Evolutionary conservation across 2,329 filamentous ascomycete genomes (phyloP).

Genomic region (Cercospora sp.): DNA sequence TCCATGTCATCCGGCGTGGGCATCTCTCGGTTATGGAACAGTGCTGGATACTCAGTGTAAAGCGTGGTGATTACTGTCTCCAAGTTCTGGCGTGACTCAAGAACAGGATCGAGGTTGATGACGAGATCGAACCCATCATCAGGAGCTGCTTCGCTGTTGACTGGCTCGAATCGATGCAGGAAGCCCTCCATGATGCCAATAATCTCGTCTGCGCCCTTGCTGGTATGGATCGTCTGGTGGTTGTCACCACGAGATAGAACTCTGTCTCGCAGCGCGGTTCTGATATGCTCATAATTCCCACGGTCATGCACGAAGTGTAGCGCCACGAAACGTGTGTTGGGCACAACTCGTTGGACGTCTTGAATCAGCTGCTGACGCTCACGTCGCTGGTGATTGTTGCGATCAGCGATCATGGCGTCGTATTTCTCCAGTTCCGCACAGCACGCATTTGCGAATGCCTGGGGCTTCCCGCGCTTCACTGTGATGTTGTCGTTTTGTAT

Average conservation of each 20-base stretch:
- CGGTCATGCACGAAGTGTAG: slow-evolving; percentile 82
- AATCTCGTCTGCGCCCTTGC: slow-evolving; percentile 70
- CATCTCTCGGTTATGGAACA: slow-evolving; percentile 63
- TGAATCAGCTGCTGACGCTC: slow-evolving; percentile 85
- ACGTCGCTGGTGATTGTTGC: slow-evolving; percentile 88
- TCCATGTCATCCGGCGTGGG: slow-evolving; percentile 76
- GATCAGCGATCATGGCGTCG: slow-evolving; percentile 81
- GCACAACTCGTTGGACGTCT: slow-evolving; percentile 66
- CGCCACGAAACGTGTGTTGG: slow-evolving; percentile 72
- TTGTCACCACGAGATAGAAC: slow-evolving; percentile 89
- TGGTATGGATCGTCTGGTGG: slow-evolving; percentile 94
- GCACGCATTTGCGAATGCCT: slow-evolving; percentile 73
- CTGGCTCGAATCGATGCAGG: slow-evolving; percentile 77
- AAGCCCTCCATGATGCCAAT: slow-evolving; percentile 95
- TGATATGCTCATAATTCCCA: slow-evolving; percentile 67
- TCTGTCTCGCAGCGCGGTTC: slow-evolving; percentile 71
- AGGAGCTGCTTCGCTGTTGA: slow-evolving; percentile 66
- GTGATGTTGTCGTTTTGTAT: slow-evolving; percentile 96
- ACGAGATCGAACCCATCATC: slow-evolving; percentile 81
- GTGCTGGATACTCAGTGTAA: slow-evolving; percentile 72
- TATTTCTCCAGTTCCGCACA: slow-evolving; percentile 63
- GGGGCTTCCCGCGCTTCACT: slow-evolving; percentile 70
- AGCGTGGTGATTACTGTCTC: slow-evolving; percentile 74
- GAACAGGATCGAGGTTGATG: slow-evolving; percentile 78
- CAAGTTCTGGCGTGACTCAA: slow-evolving; percentile 79